Conservation (phyloP, 2,329 filamentous ascomycete genomes). For the Phoma sp. region DNA sequence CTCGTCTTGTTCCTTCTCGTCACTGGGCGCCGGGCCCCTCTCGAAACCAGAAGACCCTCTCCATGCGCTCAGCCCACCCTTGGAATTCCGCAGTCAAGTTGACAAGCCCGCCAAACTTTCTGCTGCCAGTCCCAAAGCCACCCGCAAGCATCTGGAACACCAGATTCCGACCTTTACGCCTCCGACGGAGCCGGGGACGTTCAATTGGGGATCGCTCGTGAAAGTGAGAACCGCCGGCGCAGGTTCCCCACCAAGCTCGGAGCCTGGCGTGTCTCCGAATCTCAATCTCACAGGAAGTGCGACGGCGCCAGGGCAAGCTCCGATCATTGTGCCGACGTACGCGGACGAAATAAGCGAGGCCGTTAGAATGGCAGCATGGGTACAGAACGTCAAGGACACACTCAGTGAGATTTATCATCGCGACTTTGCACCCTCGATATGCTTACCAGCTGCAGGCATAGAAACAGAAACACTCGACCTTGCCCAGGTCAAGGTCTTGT, state of each 20-base stretch:
- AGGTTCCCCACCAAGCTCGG: slow-evolving; percentile 50
- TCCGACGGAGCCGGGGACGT: slow-evolving; percentile 51
- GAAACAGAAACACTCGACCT: slow-evolving; percentile 41
- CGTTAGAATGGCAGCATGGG: slow-evolving; percentile 40
- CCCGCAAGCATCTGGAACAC: slow-evolving; percentile 37
- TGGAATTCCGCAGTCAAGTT: slow-evolving; percentile 27
- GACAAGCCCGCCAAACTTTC: slow-evolving; percentile 26
- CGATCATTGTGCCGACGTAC: slow-evolving; percentile 35
- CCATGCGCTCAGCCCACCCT: slow-evolving; percentile 46
- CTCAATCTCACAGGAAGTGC: slow-evolving; percentile 29
- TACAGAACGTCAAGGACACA: slow-evolving; percentile 36
- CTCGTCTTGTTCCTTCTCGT: slow-evolving; percentile 35
- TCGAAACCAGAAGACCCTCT: slow-evolving; percentile 51
- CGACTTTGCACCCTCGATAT: background rate
- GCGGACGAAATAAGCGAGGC: slow-evolving; percentile 29
- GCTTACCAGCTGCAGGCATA: slow-evolving; percentile 34
- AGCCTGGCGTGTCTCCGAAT: slow-evolving; percentile 43
- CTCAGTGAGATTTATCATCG: slow-evolving; percentile 39
- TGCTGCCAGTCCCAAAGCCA: slow-evolving; percentile 25
- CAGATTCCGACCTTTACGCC: slow-evolving; percentile 54
- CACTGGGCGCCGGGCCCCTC: slow-evolving; percentile 45
- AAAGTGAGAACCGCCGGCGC: slow-evolving; percentile 44
- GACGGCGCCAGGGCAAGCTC: slow-evolving; percentile 29
- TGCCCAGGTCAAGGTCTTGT: slow-evolving; percentile 62
- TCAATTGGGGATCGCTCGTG: slow-evolving; percentile 50